A percentile compares a stretch with the other conserved stretches of the same genome.
Conservation (phyloP, 768 basidiomycete genomes). For the Hygrocybe punicea region DNA sequence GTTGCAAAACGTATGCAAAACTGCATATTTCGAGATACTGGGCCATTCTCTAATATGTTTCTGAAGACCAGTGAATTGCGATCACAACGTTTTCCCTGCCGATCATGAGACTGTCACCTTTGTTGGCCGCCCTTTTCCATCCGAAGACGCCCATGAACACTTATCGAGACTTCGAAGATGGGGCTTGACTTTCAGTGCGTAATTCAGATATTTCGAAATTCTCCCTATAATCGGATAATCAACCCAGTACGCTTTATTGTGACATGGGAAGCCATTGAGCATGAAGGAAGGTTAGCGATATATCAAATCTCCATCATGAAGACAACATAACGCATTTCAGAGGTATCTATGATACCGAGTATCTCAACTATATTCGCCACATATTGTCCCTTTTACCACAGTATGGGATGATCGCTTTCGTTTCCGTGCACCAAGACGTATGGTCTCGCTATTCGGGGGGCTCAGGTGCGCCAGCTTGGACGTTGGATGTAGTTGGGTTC, state of each 20-base stretch:
- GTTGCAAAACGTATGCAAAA: slow-evolving; percentile 73
- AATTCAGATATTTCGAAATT: background rate
- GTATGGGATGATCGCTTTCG: slow-evolving; percentile 70
- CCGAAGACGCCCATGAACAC: slow-evolving; percentile 84
- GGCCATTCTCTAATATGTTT: background rate
- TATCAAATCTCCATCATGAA: background rate
- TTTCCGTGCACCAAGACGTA: slow-evolving; percentile 90
- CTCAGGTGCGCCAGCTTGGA: slow-evolving; percentile 97
- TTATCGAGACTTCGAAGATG: slow-evolving; percentile 76
- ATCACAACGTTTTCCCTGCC: slow-evolving; percentile 65
- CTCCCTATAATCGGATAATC: background rate
- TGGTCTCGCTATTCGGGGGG: slow-evolving; percentile 95
- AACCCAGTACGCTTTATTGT: slow-evolving; percentile 80
- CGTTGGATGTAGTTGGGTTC: slow-evolving; percentile 80
- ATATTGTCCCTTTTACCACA: slow-evolving; percentile 67
- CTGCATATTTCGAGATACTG: background rate
- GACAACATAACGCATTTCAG: slow-evolving; percentile 36
- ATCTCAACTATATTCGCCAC: slow-evolving; percentile 71
- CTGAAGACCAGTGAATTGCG: slow-evolving; percentile 63
- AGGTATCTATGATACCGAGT: slow-evolving; percentile 79
- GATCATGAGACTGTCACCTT: slow-evolving; percentile 70
- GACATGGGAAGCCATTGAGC: slow-evolving; percentile 97
- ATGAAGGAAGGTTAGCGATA: slow-evolving; percentile 77
- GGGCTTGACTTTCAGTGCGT: slow-evolving; percentile 83
- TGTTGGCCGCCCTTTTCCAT: slow-evolving; percentile 85